Evolutionary conservation across 2,329 filamentous ascomycete genomes (phyloP).

Genomic region (Cladobotryum protrusum): DNA sequence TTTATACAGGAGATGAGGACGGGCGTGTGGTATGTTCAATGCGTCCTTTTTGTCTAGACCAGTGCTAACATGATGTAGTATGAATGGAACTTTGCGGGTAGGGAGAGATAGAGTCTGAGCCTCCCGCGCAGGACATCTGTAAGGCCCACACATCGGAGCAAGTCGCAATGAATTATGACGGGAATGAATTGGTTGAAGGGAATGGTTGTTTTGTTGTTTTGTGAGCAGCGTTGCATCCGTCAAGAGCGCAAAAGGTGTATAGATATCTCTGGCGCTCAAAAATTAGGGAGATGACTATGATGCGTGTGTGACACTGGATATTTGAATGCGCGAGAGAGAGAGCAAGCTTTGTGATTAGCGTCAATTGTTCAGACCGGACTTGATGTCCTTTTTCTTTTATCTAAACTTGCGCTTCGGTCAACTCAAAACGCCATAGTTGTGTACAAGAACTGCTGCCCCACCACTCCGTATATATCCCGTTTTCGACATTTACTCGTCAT

Average conservation of each 20-base stretch:
- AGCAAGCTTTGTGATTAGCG: conserved; percentile 3
- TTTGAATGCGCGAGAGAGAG: conserved; percentile 1
- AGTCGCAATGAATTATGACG: background rate
- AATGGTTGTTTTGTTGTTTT: background rate
- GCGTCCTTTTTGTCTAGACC: background rate
- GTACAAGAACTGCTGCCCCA: conserved; percentile 3
- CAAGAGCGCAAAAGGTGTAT: background rate
- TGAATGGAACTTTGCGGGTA: conserved; percentile 56
- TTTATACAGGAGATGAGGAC: conserved; percentile 93
- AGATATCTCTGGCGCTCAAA: conserved; percentile 8
- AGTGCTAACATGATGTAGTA: conserved; percentile 37
- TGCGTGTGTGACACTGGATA: background rate
- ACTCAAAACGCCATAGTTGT: conserved; percentile 9
- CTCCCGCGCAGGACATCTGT: conserved; percentile 11
- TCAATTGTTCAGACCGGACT: conserved; percentile 4
- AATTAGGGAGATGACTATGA: conserved; percentile 3
- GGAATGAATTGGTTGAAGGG: background rate
- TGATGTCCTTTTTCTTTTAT: background rate
- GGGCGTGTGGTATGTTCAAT: conserved; percentile 65
- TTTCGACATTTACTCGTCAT: conserved; percentile 39
- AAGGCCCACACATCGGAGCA: conserved; percentile 1
- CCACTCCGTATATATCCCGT: background rate
- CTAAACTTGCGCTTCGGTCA: background rate
- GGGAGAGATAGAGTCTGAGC: conserved; percentile 45
- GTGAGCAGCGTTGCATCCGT: background rate